Evolutionary conservation across 805 yeast species (phyloP).

Genomic region (Candida orba): DNA sequence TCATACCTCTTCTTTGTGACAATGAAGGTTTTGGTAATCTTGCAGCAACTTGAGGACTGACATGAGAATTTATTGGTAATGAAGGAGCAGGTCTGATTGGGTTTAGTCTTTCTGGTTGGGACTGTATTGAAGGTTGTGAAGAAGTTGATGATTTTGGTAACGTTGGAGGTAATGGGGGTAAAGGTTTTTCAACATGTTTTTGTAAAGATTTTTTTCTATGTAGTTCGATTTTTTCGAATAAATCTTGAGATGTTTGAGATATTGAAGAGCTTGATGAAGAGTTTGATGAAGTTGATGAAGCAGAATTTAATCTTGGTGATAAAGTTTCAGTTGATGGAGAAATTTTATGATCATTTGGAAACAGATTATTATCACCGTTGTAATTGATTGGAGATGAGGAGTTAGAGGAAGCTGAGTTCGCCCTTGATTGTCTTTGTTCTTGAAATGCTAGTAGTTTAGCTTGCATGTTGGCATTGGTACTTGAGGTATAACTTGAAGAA

Average conservation of each 20-base stretch:
- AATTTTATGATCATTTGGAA: neutral
- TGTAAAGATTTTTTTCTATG: conserved; percentile 17
- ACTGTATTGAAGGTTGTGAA: neutral
- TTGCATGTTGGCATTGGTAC: conserved; percentile 68
- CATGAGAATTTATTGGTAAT: conserved; percentile 37
- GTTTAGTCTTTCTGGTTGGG: conserved; percentile 8
- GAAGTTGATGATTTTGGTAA: conserved; percentile 4
- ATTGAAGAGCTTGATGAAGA: conserved; percentile 1
- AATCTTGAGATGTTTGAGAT: conserved; percentile 2
- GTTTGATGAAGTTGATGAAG: neutral
- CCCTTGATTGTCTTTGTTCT: conserved; percentile 56
- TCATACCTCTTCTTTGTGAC: conserved; percentile 82
- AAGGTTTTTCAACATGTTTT: conserved; percentile 20
- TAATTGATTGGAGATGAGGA: conserved; percentile 8
- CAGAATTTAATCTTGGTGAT: neutral
- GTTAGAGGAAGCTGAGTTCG: conserved; percentile 9
- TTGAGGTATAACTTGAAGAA: conserved; percentile 25
- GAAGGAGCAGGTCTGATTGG: conserved; percentile 26
- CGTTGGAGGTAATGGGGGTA: conserved; percentile 35
- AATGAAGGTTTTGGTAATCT: conserved; percentile 64
- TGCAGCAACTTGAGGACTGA: conserved; percentile 79
- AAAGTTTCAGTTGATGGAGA: neutral
- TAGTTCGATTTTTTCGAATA: conserved; percentile 14
- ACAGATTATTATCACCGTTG: conserved; percentile 1
- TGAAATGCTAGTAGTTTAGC: conserved; percentile 85